Evolutionary conservation across 2,329 filamentous ascomycete species (phyloP).

Genomic region (Hymenoscyphus salicellus): DNA sequence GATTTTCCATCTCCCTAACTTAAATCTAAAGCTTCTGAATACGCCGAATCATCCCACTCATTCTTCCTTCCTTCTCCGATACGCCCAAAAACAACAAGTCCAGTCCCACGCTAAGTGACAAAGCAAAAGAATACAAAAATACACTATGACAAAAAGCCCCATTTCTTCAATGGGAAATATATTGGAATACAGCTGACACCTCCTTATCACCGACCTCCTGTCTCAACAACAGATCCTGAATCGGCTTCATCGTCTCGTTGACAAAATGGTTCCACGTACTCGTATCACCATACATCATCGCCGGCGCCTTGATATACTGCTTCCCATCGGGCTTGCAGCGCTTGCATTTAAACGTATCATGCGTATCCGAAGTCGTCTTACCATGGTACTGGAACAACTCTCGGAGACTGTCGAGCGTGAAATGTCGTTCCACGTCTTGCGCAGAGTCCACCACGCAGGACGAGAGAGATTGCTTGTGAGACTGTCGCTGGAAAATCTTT

Average conservation of each 20-base stretch:
- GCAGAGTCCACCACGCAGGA: constrained; percentile 95
- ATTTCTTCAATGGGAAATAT: constrained; percentile 74
- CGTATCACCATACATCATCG: constrained; percentile 95
- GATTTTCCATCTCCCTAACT: neutral
- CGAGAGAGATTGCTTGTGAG: constrained; percentile 94
- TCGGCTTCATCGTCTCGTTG: constrained; percentile 73
- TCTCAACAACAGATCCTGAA: constrained; percentile 85
- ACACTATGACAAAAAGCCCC: neutral
- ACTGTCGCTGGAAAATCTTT: constrained; percentile 98
- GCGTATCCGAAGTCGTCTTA: constrained; percentile 85
- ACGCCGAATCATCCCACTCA: neutral
- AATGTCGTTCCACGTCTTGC: constrained; percentile 96
- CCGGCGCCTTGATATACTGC: constrained; percentile 85
- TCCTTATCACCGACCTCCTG: constrained; percentile 77
- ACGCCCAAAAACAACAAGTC: neutral
- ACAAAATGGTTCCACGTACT: constrained; percentile 99
- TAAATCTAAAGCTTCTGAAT: neutral
- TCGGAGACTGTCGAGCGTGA: constrained; percentile 82
- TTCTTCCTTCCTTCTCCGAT: neutral
- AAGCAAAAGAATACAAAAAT: neutral
- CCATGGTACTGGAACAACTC: constrained; percentile 92
- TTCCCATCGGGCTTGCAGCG: constrained; percentile 83
- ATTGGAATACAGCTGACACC: constrained; percentile 96
- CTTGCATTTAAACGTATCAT: constrained; percentile 99
- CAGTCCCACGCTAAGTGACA: neutral